Conservation (phyloP, 176 grass and related monocot genomes). For the Aegilops longissima region DNA sequence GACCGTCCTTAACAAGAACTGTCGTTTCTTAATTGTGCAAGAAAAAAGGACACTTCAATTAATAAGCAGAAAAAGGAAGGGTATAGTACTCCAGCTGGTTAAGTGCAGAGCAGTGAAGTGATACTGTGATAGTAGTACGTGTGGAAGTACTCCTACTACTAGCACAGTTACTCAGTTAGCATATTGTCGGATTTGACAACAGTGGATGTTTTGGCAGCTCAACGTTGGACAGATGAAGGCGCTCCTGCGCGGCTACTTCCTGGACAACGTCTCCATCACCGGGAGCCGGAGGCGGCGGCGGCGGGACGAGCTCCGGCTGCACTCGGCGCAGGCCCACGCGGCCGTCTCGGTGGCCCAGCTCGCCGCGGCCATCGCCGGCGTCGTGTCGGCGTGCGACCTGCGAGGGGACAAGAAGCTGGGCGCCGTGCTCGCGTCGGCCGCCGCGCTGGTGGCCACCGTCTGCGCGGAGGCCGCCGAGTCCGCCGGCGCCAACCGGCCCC, state of each 20-base stretch:
- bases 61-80: background rate
- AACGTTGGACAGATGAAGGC: constrained; percentile 49
- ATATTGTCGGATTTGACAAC: constrained; percentile 35
- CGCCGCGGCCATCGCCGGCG: constrained; percentile 61
- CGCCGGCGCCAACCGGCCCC: constrained; percentile 42
- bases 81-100: no score
- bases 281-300: constrained; percentile 44
- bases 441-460: constrained; percentile 79
- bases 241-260: constrained; percentile 49
- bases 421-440: constrained; percentile 63
- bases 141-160: background rate
- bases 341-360: constrained; percentile 79
- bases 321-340: constrained; percentile 73
- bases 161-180: background rate
- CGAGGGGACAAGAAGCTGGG: constrained; percentile 37
- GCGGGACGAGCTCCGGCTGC: constrained; percentile 61
- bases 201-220: constrained; percentile 39
- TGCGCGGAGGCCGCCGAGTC: constrained; percentile 86
- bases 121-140: background rate
- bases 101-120: background rate
- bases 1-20: background rate
- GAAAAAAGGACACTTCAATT: background rate
- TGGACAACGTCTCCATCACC: constrained; percentile 50
- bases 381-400: constrained; percentile 49
- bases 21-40: background rate